Evolutionary conservation across 177 flowering plant species (phyloP).

Genomic region (Vitis hybrid): DNA sequence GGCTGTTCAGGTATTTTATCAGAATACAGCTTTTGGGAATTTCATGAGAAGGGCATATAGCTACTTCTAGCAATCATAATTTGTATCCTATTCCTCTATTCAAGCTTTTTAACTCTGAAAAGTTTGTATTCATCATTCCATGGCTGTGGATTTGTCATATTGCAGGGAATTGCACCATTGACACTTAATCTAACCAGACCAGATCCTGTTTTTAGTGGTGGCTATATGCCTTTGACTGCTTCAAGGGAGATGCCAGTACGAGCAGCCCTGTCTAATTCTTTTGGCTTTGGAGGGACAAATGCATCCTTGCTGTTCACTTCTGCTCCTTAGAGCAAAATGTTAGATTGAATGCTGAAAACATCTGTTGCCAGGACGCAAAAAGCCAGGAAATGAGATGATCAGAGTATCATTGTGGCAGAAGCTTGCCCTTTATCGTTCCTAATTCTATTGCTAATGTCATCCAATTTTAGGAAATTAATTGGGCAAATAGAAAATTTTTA

Average conservation of each 20-base stretch:
- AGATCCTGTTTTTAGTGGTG: conserved; percentile 66
- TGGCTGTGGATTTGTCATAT: conserved; percentile 1
- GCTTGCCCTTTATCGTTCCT: too few species aligned
- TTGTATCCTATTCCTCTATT: too few species aligned
- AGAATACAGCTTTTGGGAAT: too few species aligned
- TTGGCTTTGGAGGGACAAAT: conserved; percentile 99
- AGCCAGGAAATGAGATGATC: too few species aligned
- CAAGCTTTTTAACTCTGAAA: not conserved
- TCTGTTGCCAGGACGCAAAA: too few species aligned
- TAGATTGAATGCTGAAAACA: not conserved
- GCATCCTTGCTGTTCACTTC: conserved; percentile 72
- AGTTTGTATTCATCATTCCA: not conserved
- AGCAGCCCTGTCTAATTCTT: conserved; percentile 88
- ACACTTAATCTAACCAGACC: conserved; percentile 77
- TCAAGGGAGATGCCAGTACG: conserved; percentile 69
- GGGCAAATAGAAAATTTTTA: too few species aligned
- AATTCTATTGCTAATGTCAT: too few species aligned
- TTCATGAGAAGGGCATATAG: too few species aligned
- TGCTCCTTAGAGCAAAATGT: conserved; percentile 4
- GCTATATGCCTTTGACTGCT: conserved; percentile 70
- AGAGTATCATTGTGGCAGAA: too few species aligned
- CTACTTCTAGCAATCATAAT: too few species aligned
- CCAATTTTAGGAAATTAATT: too few species aligned
- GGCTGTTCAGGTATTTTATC: too few species aligned
- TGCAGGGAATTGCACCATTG: conserved; percentile 84